Base-by-base conservation (phyloP, 2,329 filamentous ascomycete species). In the Pseudogymnoascus pannorum region DNA sequence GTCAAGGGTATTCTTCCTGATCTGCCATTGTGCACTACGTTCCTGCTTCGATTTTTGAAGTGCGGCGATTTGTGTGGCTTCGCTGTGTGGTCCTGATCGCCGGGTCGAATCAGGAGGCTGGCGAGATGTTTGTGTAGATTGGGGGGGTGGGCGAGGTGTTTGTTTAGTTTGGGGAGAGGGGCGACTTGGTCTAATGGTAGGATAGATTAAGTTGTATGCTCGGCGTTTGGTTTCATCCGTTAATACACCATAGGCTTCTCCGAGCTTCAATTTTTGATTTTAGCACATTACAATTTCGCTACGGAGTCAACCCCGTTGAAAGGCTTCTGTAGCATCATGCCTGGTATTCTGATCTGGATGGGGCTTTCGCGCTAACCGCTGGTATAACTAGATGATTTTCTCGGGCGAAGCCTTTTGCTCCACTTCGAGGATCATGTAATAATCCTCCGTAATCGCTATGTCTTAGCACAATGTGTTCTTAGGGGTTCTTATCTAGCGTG, bases 231-330 rank as follows among this genome's bases (percentile, higher is more conserved):
- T 60, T 62, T 66, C 66, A 59, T 74, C 69, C 22, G 68, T 72
- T 54, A 75, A 65, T 16, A 70, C 74, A 60, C 74, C 72, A 62
- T 75, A 74, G 31, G 74, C 74, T 66, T 51, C 59, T 59, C 48
- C 64, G 18, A 75, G 68, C 74, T 75, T 61, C 16, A 61, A 61
- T 38, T 33, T 35, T 40, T 36, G 31, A 38, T 51, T 54, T 61
- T 48, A 62, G 59, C n/a, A 60, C n/a, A 35, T 3, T 33, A 2
- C 4, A 12, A 33, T 33, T 12, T 33, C 31, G 12, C 31, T 33
- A 6, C 8, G 31, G 4, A 33, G 31, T 33, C 9, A 12, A 33
- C 9, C n/a, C n/a, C n/a, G n/a, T n/a, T n/a, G n/a, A n/a, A n/a
- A n/a, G n/a, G n/a, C n/a, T n/a, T n/a, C n/a, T n/a, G n/a, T n/a